Evolutionary conservation across 495 filamentous ascomycete species (phyloP).

Genomic region (Talaromyces borbonicus): DNA sequence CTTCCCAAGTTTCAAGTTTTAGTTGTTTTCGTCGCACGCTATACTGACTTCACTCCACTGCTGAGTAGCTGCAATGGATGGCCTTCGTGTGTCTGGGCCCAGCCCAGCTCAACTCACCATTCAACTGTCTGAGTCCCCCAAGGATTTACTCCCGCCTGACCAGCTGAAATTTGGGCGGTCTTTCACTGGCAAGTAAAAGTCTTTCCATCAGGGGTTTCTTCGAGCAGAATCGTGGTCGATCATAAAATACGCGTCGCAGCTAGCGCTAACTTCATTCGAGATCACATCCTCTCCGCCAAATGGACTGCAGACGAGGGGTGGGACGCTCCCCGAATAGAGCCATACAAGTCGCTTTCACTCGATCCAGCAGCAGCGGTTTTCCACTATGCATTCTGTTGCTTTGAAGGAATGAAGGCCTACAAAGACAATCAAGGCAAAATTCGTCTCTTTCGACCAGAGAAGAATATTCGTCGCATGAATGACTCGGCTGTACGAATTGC

Average conservation of each 20-base stretch:
- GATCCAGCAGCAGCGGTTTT: conserved; percentile 68
- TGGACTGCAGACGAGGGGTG: conserved; percentile 60
- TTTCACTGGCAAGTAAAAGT: conserved; percentile 6
- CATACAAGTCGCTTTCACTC: conserved; percentile 63
- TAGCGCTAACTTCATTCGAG: conserved; percentile 20
- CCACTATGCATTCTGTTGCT: conserved; percentile 81
- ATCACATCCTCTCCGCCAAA: conserved; percentile 66
- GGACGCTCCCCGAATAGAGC: conserved; percentile 55
- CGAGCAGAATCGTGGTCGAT: no score
- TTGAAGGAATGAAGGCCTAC: conserved; percentile 78
- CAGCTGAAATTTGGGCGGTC: conserved; percentile 6
- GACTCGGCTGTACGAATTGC: conserved; percentile 59
- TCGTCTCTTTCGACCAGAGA: conserved; percentile 64
- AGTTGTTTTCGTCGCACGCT: no score
- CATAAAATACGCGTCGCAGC: no score
- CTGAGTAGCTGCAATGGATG: not conserved
- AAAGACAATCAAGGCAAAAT: conserved; percentile 60
- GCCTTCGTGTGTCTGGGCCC: not conserved
- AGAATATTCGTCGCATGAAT: conserved; percentile 57
- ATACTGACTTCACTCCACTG: no score
- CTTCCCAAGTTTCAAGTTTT: no score
- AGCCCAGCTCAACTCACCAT: not conserved
- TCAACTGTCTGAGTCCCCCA: not conserved
- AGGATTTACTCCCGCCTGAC: conserved; percentile 4
- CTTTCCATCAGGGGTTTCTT: no score